Percentiles rank a stretch among this genome's conserved stretches.
These are phyloP conservation scores for Crepidotus variabilis DNA, from an alignment of 768 basidiomycete species.

Conservation along the genomic window DNA sequence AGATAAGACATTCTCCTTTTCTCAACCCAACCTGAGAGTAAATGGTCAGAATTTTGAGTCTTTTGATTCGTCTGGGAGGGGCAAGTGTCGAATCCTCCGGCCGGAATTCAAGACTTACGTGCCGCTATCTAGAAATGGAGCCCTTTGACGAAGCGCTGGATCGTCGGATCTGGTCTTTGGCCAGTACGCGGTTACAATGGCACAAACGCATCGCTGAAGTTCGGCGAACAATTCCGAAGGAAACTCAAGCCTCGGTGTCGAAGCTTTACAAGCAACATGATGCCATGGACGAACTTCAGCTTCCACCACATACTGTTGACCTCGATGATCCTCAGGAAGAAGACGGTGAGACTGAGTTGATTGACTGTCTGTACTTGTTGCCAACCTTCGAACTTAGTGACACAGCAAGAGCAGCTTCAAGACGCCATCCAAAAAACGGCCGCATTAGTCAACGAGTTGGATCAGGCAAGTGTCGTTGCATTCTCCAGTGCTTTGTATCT, in stretches of 20 bases:
- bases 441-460: conserved; percentile 43
- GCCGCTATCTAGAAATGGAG: conserved; percentile 50
- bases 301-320: conserved; percentile 13
- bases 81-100: conserved; percentile 24
- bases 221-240: conserved; percentile 57
- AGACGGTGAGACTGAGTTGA: conserved; percentile 16
- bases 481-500: background rate
- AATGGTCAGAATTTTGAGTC: conserved; percentile 77
- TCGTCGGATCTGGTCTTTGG: conserved; percentile 75
- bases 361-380: background rate
- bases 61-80: conserved; percentile 50
- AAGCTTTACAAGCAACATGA: conserved; percentile 28
- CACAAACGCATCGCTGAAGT: conserved; percentile 67
- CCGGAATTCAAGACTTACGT: background rate
- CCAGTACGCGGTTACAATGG: conserved; percentile 71
- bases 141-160: conserved; percentile 87
- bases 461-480: conserved; percentile 39
- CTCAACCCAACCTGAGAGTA: conserved; percentile 70
- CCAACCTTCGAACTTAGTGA: conserved; percentile 1
- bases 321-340: conserved; percentile 17
- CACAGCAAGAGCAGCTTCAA: conserved; percentile 19
- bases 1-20: conserved; percentile 56
- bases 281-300: conserved; percentile 20
- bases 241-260: conserved; percentile 38
- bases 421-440: conserved; percentile 30